A percentile compares a stretch with the other conserved stretches of the same genome.
phyloP scores from a whole-genome alignment of 2,329 filamentous ascomycete genomes.

The Colletotrichum sansevieriae region DNA sequence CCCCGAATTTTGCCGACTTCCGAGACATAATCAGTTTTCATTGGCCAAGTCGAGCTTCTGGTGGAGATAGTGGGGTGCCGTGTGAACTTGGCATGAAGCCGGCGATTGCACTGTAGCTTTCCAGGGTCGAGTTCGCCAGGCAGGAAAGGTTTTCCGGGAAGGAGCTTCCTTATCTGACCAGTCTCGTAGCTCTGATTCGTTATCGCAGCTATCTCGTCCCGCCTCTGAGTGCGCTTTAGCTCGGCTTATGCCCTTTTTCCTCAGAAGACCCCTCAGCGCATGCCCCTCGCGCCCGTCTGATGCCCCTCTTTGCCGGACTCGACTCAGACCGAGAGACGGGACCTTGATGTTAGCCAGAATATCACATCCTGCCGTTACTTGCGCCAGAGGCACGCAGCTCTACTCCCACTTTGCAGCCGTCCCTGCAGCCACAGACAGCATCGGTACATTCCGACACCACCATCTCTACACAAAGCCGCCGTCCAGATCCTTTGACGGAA shows the following conservation, averaged over 20 bases:
- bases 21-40: rapidly evolving
- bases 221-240: slow-evolving; percentile 17
- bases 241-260: slow-evolving; percentile 26
- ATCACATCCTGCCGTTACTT: slow-evolving; percentile 10
- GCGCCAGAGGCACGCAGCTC: slow-evolving; percentile 14
- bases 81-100: neutral
- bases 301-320: slow-evolving; percentile 38
- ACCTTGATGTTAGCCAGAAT: slow-evolving; percentile 35
- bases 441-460: slow-evolving; percentile 13
- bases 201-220: slow-evolving; percentile 27
- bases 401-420: slow-evolving; percentile 4
- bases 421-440: slow-evolving; percentile 8
- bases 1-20: neutral
- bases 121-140: neutral
- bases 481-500: slow-evolving; percentile 19
- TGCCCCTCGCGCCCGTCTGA: neutral
- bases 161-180: slow-evolving; percentile 37
- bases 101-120: slow-evolving; percentile 32
- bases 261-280: neutral
- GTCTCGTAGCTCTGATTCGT: slow-evolving; percentile 26
- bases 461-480: slow-evolving; percentile 6
- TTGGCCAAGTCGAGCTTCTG: neutral
- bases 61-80: slow-evolving; percentile 8
- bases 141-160: neutral
- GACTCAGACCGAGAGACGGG: neutral